Conservation (phyloP, 2,329 filamentous ascomycete genomes). For the Epicoccum sorghinum region DNA sequence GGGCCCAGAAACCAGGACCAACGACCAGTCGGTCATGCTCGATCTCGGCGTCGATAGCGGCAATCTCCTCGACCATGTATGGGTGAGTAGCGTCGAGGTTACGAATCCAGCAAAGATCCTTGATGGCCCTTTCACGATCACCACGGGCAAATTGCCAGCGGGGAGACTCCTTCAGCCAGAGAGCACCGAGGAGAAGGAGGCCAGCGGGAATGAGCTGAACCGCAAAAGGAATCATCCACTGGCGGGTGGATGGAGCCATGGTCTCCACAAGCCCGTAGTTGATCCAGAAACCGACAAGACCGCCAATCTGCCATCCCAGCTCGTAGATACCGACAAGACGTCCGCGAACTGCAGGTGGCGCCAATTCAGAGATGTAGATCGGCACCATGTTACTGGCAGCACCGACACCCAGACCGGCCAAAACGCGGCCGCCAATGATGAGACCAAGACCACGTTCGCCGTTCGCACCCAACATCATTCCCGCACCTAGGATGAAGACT, state of each 20-base stretch:
- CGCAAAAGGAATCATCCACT: constrained; percentile 60
- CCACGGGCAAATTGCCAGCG: constrained; percentile 54
- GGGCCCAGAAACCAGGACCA: constrained; percentile 74
- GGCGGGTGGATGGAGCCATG: constrained; percentile 50
- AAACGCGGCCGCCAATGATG: constrained; percentile 61
- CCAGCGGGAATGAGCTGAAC: constrained; percentile 72
- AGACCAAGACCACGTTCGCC: constrained; percentile 56
- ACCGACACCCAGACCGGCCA: constrained; percentile 63
- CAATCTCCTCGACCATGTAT: constrained; percentile 77
- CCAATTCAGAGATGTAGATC: constrained; percentile 64
- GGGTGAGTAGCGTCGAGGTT: constrained; percentile 62
- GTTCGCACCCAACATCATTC: constrained; percentile 68
- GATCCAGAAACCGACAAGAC: constrained; percentile 43
- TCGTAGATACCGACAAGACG: constrained; percentile 59
- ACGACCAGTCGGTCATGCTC: constrained; percentile 68
- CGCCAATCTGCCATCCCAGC: constrained; percentile 57
- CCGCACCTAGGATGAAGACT: constrained; percentile 71
- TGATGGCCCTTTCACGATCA: constrained; percentile 49
- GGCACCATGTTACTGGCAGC: constrained; percentile 62
- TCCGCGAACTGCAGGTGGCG: constrained; percentile 64
- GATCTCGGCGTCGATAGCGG: constrained; percentile 71
- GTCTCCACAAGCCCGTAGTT: constrained; percentile 54
- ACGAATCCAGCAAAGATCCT: constrained; percentile 66
- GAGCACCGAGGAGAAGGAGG: constrained; percentile 56
- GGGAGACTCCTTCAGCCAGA: constrained; percentile 54